Evolutionary conservation across 1,139 yeast genomes (phyloP).

Genomic region (Saccharomyces hybrid): DNA sequence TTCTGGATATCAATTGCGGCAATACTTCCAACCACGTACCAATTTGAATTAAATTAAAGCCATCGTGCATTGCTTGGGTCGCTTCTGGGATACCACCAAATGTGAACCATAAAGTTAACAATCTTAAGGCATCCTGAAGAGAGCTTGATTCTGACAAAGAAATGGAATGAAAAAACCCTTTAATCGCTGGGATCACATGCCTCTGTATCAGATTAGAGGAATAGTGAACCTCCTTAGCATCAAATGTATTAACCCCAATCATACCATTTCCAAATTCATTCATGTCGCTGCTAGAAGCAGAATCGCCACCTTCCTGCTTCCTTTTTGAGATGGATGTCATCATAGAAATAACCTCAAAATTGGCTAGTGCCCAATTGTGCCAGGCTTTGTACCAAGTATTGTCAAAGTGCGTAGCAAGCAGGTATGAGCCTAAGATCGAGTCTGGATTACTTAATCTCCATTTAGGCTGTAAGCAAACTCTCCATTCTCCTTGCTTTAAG

Average conservation of each 20-base stretch:
- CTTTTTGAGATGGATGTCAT: conserved; percentile 39
- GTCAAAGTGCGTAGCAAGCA: conserved; percentile 92
- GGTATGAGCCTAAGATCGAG: conserved; percentile 81
- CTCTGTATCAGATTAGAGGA: conserved; percentile 62
- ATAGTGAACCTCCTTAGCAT: conserved; percentile 25
- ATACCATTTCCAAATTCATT: conserved; percentile 13
- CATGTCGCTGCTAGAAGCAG: conserved; percentile 7
- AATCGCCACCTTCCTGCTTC: conserved; percentile 16
- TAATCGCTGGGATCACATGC: conserved; percentile 90
- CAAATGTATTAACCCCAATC: conserved; percentile 22
- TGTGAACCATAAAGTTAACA: conserved; percentile 89
- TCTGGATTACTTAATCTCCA: conserved; percentile 68
- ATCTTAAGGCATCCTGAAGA: conserved; percentile 82
- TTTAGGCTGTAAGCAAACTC: conserved; percentile 64
- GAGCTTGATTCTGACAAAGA: conserved; percentile 82
- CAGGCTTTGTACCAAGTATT: conserved; percentile 95
- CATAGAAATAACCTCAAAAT: conserved; percentile 85
- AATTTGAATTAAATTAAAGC: conserved; percentile 79
- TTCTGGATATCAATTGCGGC: conserved; percentile 92
- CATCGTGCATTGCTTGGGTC: conserved; percentile 84
- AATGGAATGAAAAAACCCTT: conserved; percentile 92
- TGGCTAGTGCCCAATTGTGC: conserved; percentile 99
- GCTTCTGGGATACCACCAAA: conserved; percentile 93
- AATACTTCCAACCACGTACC: conserved; percentile 94
- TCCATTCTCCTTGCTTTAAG: conserved; percentile 98